A percentile compares a stretch with the other conserved stretches of the same genome.
Evolutionary conservation across 192 early-diverging fungal genomes (phyloP).

Genomic region (Chytriomyces sp.): DNA sequence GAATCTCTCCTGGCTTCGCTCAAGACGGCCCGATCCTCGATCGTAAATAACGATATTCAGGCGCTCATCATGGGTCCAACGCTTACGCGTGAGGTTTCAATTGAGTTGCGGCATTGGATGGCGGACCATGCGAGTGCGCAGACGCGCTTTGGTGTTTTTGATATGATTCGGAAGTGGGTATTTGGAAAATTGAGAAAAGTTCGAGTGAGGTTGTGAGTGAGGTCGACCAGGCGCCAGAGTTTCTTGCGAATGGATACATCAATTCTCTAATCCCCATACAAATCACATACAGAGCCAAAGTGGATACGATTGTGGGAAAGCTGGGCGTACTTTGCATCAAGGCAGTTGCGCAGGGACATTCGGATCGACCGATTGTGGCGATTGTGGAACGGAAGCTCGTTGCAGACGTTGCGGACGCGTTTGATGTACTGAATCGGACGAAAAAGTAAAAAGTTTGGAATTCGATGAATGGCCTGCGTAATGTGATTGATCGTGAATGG

Average conservation of each 20-base stretch:
- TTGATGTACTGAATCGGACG: too few species aligned
- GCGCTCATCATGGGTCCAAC: slow-evolving; percentile 6
- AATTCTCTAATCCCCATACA: background rate
- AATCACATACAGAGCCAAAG: background rate
- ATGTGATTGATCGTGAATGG: too few species aligned
- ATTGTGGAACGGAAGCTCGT: slow-evolving; percentile 18
- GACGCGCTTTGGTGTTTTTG: slow-evolving; percentile 6
- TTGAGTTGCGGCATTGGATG: background rate
- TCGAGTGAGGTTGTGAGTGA: background rate
- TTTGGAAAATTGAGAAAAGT: background rate
- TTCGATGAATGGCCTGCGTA: too few species aligned
- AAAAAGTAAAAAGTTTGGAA: too few species aligned
- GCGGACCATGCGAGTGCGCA: background rate
- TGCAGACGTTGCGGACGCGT: background rate
- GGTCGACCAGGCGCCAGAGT: background rate
- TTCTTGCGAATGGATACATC: background rate
- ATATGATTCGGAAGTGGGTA: background rate
- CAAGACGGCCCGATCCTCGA: background rate
- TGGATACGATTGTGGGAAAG: slow-evolving; percentile 13
- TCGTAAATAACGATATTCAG: slow-evolving; percentile 9
- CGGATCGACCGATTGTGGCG: slow-evolving; percentile 1
- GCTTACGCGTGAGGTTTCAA: background rate
- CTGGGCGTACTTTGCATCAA: slow-evolving; percentile 7
- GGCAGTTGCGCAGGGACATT: background rate
- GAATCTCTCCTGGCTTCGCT: background rate